These are phyloP conservation scores for Stipa capillata DNA, from an alignment of 176 grass and related monocot genomes.

Conservation along the genomic window DNA sequence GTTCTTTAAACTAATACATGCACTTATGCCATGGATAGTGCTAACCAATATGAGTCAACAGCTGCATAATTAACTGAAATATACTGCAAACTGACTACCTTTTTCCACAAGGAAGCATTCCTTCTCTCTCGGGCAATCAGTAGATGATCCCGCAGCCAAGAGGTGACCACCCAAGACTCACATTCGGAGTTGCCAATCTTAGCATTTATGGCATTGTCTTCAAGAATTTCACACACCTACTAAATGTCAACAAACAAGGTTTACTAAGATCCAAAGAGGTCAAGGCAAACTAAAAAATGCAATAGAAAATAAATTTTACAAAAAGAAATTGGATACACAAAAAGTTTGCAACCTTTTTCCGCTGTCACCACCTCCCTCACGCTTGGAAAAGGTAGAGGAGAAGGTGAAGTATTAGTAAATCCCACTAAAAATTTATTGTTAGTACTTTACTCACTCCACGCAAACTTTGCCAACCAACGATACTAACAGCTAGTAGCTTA, in stretches of 20 bases:
- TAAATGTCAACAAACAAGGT: conserved; percentile 10
- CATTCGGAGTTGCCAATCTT: no score
- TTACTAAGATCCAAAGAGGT: background rate
- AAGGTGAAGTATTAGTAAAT: background rate
- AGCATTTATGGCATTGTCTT: no score
- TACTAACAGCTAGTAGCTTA: background rate
- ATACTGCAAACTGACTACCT: conserved; percentile 37
- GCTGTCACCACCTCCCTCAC: background rate
- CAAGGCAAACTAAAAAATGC: no score
- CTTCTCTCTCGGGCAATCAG: conserved; percentile 61
- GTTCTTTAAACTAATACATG: background rate
- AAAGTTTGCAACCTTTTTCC: background rate
- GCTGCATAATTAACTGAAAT: background rate
- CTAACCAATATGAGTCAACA: background rate
- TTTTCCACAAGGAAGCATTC: conserved; percentile 62
- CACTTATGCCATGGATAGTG: background rate
- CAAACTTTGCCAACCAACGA: background rate
- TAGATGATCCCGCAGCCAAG: no score
- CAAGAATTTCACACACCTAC: conserved; percentile 88
- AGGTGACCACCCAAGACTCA: no score
- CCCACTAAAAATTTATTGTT: background rate
- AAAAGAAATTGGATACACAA: background rate
- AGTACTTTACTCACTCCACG: background rate
- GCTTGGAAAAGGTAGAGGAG: background rate
- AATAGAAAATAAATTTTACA: no score